phyloP scores from a whole-genome alignment of 345 rosid genomes.

The Eucalyptus fibrosa region DNA sequence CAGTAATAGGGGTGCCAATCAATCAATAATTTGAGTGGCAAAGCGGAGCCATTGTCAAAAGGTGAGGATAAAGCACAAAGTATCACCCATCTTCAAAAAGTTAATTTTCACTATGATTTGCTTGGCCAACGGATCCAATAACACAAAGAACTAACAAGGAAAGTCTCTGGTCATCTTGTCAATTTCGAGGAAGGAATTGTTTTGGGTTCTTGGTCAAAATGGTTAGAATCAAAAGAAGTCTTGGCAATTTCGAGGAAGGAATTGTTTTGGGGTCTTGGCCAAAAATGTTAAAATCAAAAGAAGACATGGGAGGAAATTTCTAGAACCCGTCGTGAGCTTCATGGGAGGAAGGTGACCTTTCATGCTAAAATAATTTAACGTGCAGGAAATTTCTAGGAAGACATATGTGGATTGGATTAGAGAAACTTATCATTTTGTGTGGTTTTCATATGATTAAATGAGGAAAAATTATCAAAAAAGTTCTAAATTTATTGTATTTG shows the following conservation, averaged over 20 bases:
- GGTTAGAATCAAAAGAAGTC: no score
- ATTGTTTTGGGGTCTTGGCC: neutral
- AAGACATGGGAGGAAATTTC: neutral
- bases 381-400: neutral
- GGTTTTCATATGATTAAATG: neutral
- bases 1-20: no score
- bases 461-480: no score
- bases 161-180: neutral
- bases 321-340: neutral
- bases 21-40: no score
- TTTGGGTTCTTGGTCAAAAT: neutral
- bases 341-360: neutral
- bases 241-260: neutral
- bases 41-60: no score
- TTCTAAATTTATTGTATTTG: rapidly evolving
- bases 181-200: neutral
- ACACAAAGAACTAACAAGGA: neutral
- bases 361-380: neutral
- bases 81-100: rapidly evolving
- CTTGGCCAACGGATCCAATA: no score
- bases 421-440: neutral
- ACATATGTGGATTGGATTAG: neutral
- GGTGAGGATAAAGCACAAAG: no score
- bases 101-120: no score
- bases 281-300: no score